Conservation (phyloP, 331 rosid species). For the Arachis monticola region DNA sequence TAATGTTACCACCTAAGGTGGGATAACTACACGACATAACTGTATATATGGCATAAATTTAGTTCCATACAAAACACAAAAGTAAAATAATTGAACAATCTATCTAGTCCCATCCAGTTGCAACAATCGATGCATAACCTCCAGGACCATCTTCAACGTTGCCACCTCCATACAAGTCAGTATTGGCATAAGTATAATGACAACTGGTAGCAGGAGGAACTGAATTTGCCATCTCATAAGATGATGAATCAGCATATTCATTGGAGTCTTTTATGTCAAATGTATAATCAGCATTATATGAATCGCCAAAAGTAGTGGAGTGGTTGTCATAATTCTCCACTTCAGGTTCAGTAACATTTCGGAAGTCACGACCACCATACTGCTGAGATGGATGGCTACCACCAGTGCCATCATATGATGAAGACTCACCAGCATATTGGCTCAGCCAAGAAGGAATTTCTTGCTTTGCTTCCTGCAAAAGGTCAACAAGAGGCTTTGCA, state of each 20-base stretch:
- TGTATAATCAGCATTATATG: constrained; percentile 21
- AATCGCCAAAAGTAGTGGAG: constrained; percentile 43
- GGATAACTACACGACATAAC: constrained; percentile 4
- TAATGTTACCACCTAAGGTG: neutral
- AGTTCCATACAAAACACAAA: neutral
- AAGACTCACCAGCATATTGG: constrained; percentile 46
- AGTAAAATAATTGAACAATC: too few relatives aligned
- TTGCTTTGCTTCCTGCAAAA: constrained; percentile 51
- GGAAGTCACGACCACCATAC: constrained; percentile 63
- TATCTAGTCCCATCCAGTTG: constrained; percentile 73
- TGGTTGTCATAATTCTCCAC: constrained; percentile 31
- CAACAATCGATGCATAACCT: constrained; percentile 42
- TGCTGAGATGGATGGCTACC: constrained; percentile 36
- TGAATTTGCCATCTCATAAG: constrained; percentile 18
- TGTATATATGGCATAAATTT: constrained; percentile 4
- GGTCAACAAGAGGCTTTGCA: constrained; percentile 45
- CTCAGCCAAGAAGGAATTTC: constrained; percentile 59
- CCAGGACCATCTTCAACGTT: constrained; percentile 40
- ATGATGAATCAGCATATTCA: neutral
- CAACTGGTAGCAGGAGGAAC: neutral
- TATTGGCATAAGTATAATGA: constrained; percentile 12
- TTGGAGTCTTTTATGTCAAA: constrained; percentile 10
- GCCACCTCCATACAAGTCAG: constrained; percentile 29
- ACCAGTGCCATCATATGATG: constrained; percentile 9
- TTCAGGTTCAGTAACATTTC: constrained; percentile 37